Evolutionary conservation across 768 basidiomycete genomes (phyloP), one percentile per base, ranked within the genome.

Genomic region (Russula virescens): DNA sequence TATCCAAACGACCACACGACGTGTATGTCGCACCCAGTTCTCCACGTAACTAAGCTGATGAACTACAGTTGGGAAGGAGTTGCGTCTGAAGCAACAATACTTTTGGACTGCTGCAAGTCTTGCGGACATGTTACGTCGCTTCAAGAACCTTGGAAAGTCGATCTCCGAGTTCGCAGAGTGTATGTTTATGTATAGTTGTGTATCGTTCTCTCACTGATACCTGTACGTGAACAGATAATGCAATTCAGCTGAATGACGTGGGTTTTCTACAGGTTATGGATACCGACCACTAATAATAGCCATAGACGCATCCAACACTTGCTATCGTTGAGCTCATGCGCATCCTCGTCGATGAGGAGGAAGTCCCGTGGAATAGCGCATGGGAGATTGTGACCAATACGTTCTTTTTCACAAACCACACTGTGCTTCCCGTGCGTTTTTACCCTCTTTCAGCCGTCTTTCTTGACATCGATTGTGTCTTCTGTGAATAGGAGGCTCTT

Each of bases 321-420:
- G 93, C 95, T 26, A 92, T 98, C 69, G 91, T 91, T 21, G 97
- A 99, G 74, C 79, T 98, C 60, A 94, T 94, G 92, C 86, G 95
- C 28, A 84, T 98, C 67, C 80, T 91, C 28, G 76, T 91, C 67
- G 96, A 98, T 69, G 96, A 98, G 42, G 96, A 98, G 73, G 91
- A 94, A 40, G 70, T 94, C 21, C 68, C 76, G 2, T 99, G 94
- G 90, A 83, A 85, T 65, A 68, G 74, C 18, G 95, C 97, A 5
- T 99, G 97, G 97, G 73, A 79, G 25, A 92, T 98, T 68, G 86
- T 88, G 49, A 91, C 85, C 56, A 88, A 88, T 71, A 93, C 91
- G 2, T 95, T 97, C 78, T 94, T 91, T 75, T 98, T 94, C 78
- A 98, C 94, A 11, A 97, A 96, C 73, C 94, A 94, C 74, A 94